Evolutionary conservation across 2,329 filamentous ascomycete genomes (phyloP).

Genomic region (Scopulariopsis brevicaulis): DNA sequence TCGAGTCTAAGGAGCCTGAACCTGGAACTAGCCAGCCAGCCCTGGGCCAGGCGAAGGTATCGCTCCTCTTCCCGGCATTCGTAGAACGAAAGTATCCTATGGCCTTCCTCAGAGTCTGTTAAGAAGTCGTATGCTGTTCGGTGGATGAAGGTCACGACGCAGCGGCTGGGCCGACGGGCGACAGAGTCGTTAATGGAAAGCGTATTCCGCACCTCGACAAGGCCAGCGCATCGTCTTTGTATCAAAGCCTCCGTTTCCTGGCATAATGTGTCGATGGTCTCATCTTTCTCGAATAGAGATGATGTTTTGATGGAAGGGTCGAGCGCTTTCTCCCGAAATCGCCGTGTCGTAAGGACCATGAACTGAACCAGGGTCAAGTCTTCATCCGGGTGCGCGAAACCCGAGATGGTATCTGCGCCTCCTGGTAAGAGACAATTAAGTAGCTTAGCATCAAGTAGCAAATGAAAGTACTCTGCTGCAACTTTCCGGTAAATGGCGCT

Average conservation of each 20-base stretch:
- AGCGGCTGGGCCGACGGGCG: background rate
- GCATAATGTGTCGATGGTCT: background rate
- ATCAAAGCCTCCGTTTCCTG: background rate
- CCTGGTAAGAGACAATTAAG: no score
- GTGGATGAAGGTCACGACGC: background rate
- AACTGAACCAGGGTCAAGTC: background rate
- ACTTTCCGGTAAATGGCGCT: background rate
- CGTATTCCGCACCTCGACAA: background rate
- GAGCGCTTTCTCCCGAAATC: background rate
- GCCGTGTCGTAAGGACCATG: background rate
- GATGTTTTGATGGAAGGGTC: no score
- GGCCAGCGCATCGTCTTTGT: background rate
- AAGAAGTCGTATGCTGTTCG: slow-evolving; percentile 1
- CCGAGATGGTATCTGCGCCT: no score
- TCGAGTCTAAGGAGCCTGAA: background rate
- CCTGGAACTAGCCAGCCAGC: background rate
- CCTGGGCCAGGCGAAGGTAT: background rate
- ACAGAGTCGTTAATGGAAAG: no score
- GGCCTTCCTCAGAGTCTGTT: background rate
- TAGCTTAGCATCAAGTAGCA: background rate
- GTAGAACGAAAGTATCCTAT: background rate
- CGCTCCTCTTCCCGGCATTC: background rate
- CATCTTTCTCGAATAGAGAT: no score
- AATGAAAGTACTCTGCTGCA: background rate
- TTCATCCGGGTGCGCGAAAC: background rate